Percentiles rank a stretch among this genome's conserved stretches.
Evolutionary conservation across 129 eudicot species (phyloP).

Genomic region (Ambrosia trifida): DNA sequence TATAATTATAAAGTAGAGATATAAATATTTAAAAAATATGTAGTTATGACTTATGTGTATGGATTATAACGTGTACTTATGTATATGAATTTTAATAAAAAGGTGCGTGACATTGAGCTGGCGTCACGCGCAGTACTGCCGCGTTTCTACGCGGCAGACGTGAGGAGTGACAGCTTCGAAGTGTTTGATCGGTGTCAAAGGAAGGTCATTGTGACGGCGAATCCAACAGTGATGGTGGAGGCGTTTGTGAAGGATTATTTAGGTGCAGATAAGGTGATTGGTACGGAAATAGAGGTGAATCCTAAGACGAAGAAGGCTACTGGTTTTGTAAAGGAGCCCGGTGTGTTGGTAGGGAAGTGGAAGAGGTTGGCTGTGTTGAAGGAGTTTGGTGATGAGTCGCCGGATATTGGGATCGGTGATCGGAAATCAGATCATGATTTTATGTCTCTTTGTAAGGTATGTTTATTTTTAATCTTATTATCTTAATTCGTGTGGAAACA

Average conservation of each 20-base stretch:
- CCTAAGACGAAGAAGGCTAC: constrained; percentile 78
- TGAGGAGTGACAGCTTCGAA: constrained; percentile 69
- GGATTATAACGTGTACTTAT: too few relatives aligned
- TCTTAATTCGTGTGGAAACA: too few relatives aligned
- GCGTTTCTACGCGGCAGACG: constrained; percentile 73
- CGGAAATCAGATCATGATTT: constrained; percentile 93
- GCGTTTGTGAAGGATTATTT: constrained; percentile 79
- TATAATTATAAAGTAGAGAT: too few relatives aligned
- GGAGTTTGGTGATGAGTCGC: constrained; percentile 78
- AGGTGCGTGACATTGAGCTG: constrained; percentile 76
- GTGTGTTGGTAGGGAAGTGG: constrained; percentile 83
- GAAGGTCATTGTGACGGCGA: constrained; percentile 91
- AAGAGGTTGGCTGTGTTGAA: constrained; percentile 63
- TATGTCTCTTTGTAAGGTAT: constrained; percentile 93
- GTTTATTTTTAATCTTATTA: constrained; percentile 8
- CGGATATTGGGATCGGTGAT: constrained; percentile 96
- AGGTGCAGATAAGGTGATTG: constrained; percentile 90
- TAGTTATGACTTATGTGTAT: too few relatives aligned
- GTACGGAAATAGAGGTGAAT: constrained; percentile 92
- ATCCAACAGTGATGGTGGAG: constrained; percentile 93
- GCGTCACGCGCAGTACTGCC: constrained; percentile 90
- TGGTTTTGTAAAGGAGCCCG: constrained; percentile 80
- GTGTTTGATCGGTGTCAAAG: constrained; percentile 67
- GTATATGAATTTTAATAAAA: too few relatives aligned
- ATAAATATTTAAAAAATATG: too few relatives aligned